Evolutionary conservation across 495 filamentous ascomycete genomes (phyloP).

Genomic region (Penicillium bovifimosum): DNA sequence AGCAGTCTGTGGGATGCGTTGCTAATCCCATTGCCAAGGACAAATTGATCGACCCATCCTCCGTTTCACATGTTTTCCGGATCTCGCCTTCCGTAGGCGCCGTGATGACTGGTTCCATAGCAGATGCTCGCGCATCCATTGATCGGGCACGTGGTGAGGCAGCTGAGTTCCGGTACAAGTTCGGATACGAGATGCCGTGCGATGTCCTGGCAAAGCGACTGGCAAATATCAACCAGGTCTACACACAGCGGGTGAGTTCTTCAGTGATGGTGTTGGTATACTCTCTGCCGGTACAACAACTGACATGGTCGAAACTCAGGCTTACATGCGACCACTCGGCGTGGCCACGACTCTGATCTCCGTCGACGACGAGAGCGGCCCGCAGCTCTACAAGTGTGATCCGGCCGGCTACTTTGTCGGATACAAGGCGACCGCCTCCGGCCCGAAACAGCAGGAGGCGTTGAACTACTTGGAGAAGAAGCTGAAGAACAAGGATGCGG

Average conservation of each 20-base stretch:
- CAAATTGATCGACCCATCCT: slow-evolving; percentile 96
- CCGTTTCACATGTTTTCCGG: slow-evolving; percentile 95
- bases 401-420: slow-evolving; percentile 96
- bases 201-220: slow-evolving; percentile 93
- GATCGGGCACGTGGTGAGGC: slow-evolving; percentile 91
- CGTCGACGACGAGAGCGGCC: slow-evolving; percentile 83
- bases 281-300: background rate
- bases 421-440: slow-evolving; percentile 95
- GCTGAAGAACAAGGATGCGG: slow-evolving; percentile 97
- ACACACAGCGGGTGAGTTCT: slow-evolving; percentile 81
- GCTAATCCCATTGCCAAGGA: slow-evolving; percentile 46
- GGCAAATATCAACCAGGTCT: slow-evolving; percentile 98
- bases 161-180: slow-evolving; percentile 97
- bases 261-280: background rate
- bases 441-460: slow-evolving; percentile 97
- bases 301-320: slow-evolving; percentile 45
- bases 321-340: slow-evolving; percentile 96
- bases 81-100: slow-evolving; percentile 94
- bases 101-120: slow-evolving; percentile 98
- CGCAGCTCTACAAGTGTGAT: slow-evolving; percentile 98
- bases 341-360: slow-evolving; percentile 93
- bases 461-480: slow-evolving; percentile 98
- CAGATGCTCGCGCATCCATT: slow-evolving; percentile 88
- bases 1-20: background rate
- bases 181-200: slow-evolving; percentile 98